A percentile compares a stretch with the other conserved stretches of the same genome.
Evolutionary conservation across 148 eudicot genomes (phyloP).

Genomic region (Chenopodium album): DNA sequence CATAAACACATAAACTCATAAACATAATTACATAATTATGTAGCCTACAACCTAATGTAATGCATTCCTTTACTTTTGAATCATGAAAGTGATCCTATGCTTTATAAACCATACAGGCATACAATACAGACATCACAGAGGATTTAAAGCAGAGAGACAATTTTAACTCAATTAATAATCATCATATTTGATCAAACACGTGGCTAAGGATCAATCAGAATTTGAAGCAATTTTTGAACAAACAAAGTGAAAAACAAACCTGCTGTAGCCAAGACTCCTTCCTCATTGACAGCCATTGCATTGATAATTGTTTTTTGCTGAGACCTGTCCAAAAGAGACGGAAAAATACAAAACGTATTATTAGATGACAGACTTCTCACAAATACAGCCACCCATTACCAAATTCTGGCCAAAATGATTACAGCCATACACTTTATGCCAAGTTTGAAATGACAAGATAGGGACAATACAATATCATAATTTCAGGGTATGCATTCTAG

Average conservation of each 20-base stretch:
- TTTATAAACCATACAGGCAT: neutral
- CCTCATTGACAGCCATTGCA: constrained; percentile 91
- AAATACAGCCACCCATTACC: neutral
- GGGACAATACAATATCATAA: neutral
- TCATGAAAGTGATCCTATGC: neutral
- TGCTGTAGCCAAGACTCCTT: constrained; percentile 92
- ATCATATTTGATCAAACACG: neutral
- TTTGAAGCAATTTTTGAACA: neutral
- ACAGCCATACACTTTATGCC: neutral
- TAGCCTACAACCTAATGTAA: neutral
- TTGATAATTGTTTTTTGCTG: constrained; percentile 96
- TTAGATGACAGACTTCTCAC: neutral
- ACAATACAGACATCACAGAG: neutral
- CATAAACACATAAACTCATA: neutral
- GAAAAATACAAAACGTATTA: neutral
- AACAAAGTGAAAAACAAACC: constrained; percentile 36
- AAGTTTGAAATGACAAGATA: constrained; percentile 2
- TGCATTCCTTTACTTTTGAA: neutral
- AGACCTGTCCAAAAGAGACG: constrained; percentile 45
- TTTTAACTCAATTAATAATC: neutral
- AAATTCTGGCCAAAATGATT: neutral
- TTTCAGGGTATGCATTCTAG: neutral
- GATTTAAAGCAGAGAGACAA: neutral
- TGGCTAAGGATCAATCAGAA: neutral
- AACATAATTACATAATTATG: neutral